Percentiles rank a stretch among this genome's conserved stretches.
phyloP scores from a whole-genome alignment of 805 yeast species.

The Yarrowia hollandica region DNA sequence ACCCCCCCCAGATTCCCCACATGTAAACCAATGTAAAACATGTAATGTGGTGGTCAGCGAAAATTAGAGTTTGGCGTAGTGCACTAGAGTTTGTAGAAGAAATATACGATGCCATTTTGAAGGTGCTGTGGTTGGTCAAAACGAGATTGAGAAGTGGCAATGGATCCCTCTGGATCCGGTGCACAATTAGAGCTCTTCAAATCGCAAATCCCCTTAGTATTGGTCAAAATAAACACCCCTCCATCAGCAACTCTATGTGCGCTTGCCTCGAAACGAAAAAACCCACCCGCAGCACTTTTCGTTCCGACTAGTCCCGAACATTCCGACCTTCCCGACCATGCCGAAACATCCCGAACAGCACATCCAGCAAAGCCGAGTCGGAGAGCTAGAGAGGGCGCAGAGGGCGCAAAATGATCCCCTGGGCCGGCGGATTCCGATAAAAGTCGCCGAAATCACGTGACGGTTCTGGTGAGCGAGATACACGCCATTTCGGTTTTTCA shows the following conservation, averaged over 20 bases:
- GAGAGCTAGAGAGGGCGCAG: too few species aligned
- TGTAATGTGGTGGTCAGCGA: constrained; percentile 2
- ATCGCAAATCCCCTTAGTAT: too few species aligned
- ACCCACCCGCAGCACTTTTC: constrained; percentile 12
- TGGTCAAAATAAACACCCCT: background rate
- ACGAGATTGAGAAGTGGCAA: background rate
- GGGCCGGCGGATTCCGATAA: background rate
- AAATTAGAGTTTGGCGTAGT: background rate
- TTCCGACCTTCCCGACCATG: background rate
- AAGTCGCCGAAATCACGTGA: too few species aligned
- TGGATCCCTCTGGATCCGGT: background rate
- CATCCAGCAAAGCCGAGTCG: background rate
- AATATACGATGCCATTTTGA: too few species aligned
- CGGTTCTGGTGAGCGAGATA: background rate
- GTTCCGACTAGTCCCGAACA: constrained; percentile 8
- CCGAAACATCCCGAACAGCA: background rate
- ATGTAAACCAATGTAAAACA: constrained; percentile 28
- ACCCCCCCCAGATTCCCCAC: constrained; percentile 26
- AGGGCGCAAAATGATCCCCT: background rate
- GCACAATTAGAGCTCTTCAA: background rate
- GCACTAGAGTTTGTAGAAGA: background rate
- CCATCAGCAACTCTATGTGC: background rate
- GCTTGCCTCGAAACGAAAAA: constrained; percentile 15
- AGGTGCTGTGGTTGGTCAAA: background rate
- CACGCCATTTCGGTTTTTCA: background rate